Conservation (phyloP, 805 yeast species). For the Zygoascus biomembranicola region DNA sequence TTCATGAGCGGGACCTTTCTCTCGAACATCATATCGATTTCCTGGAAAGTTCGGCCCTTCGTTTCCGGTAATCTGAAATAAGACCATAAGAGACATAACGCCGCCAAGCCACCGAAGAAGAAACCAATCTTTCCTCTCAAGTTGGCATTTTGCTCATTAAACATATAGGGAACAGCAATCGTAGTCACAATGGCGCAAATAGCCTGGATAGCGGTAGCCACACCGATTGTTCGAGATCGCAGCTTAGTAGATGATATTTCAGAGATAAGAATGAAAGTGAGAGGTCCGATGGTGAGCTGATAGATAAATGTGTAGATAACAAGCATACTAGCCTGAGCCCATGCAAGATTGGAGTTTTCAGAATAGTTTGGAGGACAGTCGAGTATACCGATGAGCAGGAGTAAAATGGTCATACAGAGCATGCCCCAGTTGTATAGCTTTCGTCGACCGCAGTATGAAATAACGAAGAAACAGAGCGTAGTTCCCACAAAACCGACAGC, state of each 20-base stretch:
- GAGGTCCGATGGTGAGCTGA: conserved; percentile 39
- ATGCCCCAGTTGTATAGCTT: conserved; percentile 28
- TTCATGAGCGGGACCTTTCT: conserved; percentile 9
- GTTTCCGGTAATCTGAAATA: conserved; percentile 54
- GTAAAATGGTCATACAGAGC: conserved; percentile 28
- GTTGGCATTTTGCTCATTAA: conserved; percentile 40
- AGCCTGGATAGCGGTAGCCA: conserved; percentile 32
- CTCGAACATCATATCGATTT: conserved; percentile 47
- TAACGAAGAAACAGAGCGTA: conserved; percentile 7
- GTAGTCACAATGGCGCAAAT: conserved; percentile 16
- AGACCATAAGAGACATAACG: conserved; percentile 33
- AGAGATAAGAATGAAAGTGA: conserved; percentile 34
- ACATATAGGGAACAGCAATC: conserved; percentile 36
- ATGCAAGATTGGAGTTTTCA: conserved; percentile 13
- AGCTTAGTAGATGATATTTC: conserved; percentile 37
- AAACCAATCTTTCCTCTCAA: conserved; percentile 45
- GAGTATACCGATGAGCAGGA: conserved; percentile 35
- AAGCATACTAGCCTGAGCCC: conserved; percentile 37
- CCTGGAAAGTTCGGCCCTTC: conserved; percentile 48
- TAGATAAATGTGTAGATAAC: conserved; percentile 39
- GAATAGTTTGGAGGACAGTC: conserved; percentile 11
- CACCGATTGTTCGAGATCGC: conserved; percentile 25
- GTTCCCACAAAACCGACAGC: conserved; percentile 40
- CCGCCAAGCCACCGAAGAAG: conserved; percentile 36
- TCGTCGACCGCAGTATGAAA: conserved; percentile 19